These are phyloP conservation scores for Phytomonas francai DNA, from an alignment of 208 protist genomes.

Conservation along the genomic window DNA sequence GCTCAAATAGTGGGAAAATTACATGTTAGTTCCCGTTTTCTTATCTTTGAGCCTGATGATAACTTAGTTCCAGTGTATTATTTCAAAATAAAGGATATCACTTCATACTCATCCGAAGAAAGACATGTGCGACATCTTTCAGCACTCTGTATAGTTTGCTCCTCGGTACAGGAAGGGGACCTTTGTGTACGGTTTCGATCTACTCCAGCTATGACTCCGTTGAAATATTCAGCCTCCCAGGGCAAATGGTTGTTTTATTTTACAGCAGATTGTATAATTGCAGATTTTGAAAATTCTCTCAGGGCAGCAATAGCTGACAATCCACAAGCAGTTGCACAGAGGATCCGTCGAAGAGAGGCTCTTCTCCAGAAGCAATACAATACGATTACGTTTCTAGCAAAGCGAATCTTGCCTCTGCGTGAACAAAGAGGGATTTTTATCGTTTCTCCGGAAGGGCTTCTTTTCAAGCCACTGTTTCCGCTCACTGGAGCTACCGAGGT, in stretches of 20 bases:
- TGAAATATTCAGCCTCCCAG: background rate
- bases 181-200: background rate
- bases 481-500: conserved; percentile 10
- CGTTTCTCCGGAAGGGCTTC: conserved; percentile 9
- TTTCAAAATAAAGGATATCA: background rate
- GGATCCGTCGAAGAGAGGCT: background rate
- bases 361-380: background rate
- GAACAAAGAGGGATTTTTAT: conserved; percentile 37
- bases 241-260: conserved; percentile 10
- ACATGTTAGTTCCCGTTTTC: conserved; percentile 10
- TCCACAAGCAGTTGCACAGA: conserved; percentile 4
- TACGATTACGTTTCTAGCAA: conserved; percentile 21
- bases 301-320: conserved; percentile 3
- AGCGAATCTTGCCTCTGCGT: conserved; percentile 32
- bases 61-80: conserved; percentile 1
- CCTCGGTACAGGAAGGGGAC: conserved; percentile 6
- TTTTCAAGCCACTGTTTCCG: conserved; percentile 32
- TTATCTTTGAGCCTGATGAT: conserved; percentile 15
- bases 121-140: background rate
- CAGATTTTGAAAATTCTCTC: conserved; percentile 2
- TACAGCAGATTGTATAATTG: background rate
- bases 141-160: conserved; percentile 2
- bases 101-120: background rate
- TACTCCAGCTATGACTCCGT: background rate
- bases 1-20: conserved; percentile 8